Base-by-base conservation (phyloP, 1,284 basidiomycete genomes). In the Mycosarcoma maydis region DNA sequence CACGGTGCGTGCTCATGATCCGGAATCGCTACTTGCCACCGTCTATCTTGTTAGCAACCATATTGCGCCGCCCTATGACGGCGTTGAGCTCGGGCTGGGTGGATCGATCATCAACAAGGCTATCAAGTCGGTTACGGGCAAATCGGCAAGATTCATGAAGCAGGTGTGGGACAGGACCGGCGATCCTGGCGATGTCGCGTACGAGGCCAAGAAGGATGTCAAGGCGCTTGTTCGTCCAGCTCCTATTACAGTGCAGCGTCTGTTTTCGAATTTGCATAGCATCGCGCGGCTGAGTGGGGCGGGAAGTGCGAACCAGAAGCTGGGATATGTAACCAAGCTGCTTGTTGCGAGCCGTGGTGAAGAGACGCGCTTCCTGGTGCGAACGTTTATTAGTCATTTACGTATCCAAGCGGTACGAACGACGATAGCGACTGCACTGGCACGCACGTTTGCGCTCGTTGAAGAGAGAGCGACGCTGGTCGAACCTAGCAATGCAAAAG, bases 41-140 rank as follows among this genome's bases (percentile, higher is more conserved):
- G 84, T 95, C n/a, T 96, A 95, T 82, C 87, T 96, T 23, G 85
- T 94, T 34, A 92, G 91, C 23, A 96, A 94, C 82, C 88, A 91
- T 30, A 86, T 96, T 30, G 87, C 88, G 0, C 92, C 93, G 16
- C 71, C 82, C 0, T 83, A 83, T 60, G 83, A 82, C 26, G 82
- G 80, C 36, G 68, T 82, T 14, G 83, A 84, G 56, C 80, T 84
- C 13, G 83, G 83, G 3, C 59, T 84, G 7, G 83, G 83, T 8
- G 74, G 80, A 10, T 89, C 90, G 42, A 86, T 91, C 52, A 87
- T 95, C 53, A 89, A 88, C 6, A 90, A 88, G 66, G 89, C 90
- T 4, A 88, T 95, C 39, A 90, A 90, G 78, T 87, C 91, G 62
- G 88, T 92, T 19, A 93, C 91, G 3, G 92, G 92, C 9, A 85